Evolutionary conservation across 331 rosid genomes (phyloP), one percentile per base, ranked within the genome.

Genomic region (Arachis monticola): DNA sequence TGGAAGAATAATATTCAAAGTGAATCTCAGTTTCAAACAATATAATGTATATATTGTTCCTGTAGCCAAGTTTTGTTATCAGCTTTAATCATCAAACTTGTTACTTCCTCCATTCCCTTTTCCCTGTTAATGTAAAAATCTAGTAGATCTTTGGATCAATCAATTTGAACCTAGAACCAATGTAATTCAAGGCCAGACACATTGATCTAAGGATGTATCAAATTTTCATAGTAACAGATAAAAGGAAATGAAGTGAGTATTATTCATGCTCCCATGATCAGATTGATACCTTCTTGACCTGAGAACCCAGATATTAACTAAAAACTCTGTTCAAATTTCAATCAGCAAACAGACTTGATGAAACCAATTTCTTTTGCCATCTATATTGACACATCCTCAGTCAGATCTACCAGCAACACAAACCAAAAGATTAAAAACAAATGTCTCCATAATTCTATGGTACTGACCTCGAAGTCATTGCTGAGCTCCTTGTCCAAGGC

Each of bases 401-500:
- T 51, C 22, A 51, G n/a, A 51, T 11, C 7, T 11, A 11, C 13
- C 14, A 4, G 17, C 10, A 3, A 48, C 9, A 10, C 9, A 0
- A 48, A 10, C 9, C 10, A 48, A 5, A 44, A 44, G 1, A 44
- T 5, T 44, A 35, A 53, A 11, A 66, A n/a, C 31, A 8, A 58
- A 58, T 9, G 63, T 10, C 10, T 46, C 0, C 9, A 46, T 50
- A 46, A 13, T n/a, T 46, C 0, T n/a, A 53, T 50, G 53, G 55
- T 40, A 73, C 77, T 53, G 27, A 91, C 92, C 93, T 86, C 91
- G 76, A 86, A 89, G 60, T 85, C 90, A 78, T 77, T 84, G 40
- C 93, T 73, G 52, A 89, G 86, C 81, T 91, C 95, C 74, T 85
- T 91, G 64, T 87, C 88, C 65, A 89, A 83, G 14, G 71, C 74